Evolutionary conservation across 768 basidiomycete genomes (phyloP).

Genomic region (Suillus cothurnatus): DNA sequence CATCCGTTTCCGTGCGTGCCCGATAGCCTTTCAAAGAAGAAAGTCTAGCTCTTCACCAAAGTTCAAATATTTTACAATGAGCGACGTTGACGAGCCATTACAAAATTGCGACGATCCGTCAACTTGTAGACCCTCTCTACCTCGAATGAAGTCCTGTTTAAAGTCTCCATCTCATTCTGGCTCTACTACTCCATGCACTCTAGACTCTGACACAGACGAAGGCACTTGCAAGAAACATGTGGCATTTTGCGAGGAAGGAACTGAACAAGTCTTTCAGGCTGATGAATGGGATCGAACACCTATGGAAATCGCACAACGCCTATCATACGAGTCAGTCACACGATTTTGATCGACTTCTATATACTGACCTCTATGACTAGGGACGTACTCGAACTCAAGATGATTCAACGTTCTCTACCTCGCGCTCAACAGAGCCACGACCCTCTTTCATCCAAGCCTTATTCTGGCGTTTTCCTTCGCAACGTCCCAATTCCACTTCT

Average conservation of each 20-base stretch:
- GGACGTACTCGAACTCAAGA: constrained; percentile 59
- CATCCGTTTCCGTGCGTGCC: background rate
- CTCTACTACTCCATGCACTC: constrained; percentile 2
- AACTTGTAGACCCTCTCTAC: constrained; percentile 13
- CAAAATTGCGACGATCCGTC: constrained; percentile 11
- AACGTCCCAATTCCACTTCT: constrained; percentile 66
- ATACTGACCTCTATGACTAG: background rate
- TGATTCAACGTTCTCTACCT: constrained; percentile 66
- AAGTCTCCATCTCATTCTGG: constrained; percentile 19
- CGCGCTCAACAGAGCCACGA: constrained; percentile 54
- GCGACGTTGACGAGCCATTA: background rate
- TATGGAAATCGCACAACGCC: constrained; percentile 57
- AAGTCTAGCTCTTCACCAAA: background rate
- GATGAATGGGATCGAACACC: constrained; percentile 85
- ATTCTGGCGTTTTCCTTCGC: constrained; percentile 45
- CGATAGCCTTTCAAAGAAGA: background rate
- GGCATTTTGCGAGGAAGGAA: constrained; percentile 55
- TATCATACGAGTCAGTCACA: constrained; percentile 67
- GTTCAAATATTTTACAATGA: background rate
- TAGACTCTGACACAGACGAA: constrained; percentile 2
- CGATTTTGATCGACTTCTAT: background rate
- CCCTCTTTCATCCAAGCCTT: constrained; percentile 41
- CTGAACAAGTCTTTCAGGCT: constrained; percentile 61
- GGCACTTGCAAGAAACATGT: constrained; percentile 50
- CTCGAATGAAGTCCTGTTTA: constrained; percentile 19